Percentiles rank a stretch among this genome's conserved stretches.
phyloP scores from a whole-genome alignment of 2,329 filamentous ascomycete species.

The Beauveria scarabaeidicola region DNA sequence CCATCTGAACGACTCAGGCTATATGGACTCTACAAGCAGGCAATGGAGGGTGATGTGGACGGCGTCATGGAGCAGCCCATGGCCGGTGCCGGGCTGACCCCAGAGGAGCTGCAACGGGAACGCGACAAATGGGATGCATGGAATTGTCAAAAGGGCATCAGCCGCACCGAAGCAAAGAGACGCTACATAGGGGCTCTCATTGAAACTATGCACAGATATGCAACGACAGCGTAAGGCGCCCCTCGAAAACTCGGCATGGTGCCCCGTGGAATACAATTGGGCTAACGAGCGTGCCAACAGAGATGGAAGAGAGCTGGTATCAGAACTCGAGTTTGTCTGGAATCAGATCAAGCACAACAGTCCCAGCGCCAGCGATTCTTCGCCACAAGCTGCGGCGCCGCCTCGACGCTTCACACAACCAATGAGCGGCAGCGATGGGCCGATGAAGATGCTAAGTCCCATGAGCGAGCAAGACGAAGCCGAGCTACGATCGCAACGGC shows the following conservation, averaged over 20 bases:
- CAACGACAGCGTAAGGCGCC: slow-evolving; percentile 61
- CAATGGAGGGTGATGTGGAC: slow-evolving; percentile 96
- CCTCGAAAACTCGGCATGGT: not conserved
- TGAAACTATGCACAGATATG: slow-evolving; percentile 94
- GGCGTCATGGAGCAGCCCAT: slow-evolving; percentile 82
- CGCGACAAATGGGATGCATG: slow-evolving; percentile 85
- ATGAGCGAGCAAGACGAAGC: slow-evolving; percentile 77
- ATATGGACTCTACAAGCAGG: slow-evolving; percentile 98
- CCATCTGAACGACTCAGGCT: slow-evolving; percentile 77
- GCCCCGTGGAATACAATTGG: not conserved
- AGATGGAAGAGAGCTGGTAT: slow-evolving; percentile 78
- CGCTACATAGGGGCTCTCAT: slow-evolving; percentile 91
- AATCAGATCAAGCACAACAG: slow-evolving; percentile 90
- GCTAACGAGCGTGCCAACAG: slow-evolving; percentile 24
- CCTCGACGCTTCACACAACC: slow-evolving; percentile 33
- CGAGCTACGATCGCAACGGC: slow-evolving; percentile 43
- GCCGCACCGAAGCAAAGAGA: slow-evolving; percentile 85
- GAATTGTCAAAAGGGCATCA: slow-evolving; percentile 77
- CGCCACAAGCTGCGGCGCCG: slow-evolving; percentile 35
- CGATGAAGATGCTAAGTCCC: slow-evolving; percentile 68
- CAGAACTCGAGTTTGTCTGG: slow-evolving; percentile 98
- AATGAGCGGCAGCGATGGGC: slow-evolving; percentile 40
- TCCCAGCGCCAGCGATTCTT: slow-evolving; percentile 52
- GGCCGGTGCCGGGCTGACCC: slow-evolving; percentile 34
- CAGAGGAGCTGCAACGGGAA: slow-evolving; percentile 49